A percentile compares a stretch with the other conserved stretches of the same genome.
These are phyloP conservation scores for Hibiscus syriacus DNA, from an alignment of 345 rosid genomes.

Conservation along the genomic window DNA sequence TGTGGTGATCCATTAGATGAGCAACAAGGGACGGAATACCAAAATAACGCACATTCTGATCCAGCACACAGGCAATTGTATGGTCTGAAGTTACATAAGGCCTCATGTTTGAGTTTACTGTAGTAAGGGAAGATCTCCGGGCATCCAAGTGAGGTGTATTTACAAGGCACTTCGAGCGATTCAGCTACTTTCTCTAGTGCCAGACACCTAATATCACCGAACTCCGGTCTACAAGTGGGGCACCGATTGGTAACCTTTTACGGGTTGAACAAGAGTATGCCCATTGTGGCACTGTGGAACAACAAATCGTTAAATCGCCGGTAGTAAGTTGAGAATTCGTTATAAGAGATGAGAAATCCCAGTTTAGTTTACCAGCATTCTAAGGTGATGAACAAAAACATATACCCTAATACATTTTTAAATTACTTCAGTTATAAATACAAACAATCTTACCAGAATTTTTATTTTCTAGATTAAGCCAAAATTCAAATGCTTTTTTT, in stretches of 20 bases:
- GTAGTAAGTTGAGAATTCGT: not conserved
- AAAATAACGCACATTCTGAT: conserved; percentile 63
- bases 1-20: conserved; percentile 91
- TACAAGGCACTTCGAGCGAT: conserved; percentile 91
- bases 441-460: too few relatives aligned
- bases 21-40: conserved; percentile 84
- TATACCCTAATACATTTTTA: too few relatives aligned
- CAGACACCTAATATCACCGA: too few relatives aligned
- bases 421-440: too few relatives aligned
- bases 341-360: not conserved
- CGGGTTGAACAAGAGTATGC: conserved; percentile 94
- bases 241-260: conserved; percentile 91
- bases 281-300: conserved; percentile 90
- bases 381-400: too few relatives aligned
- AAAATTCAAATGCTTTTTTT: not conserved
- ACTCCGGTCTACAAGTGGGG: too few relatives aligned
- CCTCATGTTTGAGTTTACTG: too few relatives aligned
- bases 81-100: too few relatives aligned
- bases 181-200: too few relatives aligned
- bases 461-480: not conserved
- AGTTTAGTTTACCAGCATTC: not conserved
- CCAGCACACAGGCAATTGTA: conserved; percentile 98
- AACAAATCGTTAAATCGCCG: not conserved
- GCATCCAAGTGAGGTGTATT: conserved; percentile 69
- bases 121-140: too few relatives aligned